Base-by-base conservation (phyloP, 2,329 filamentous ascomycete genomes). In the Juglanconis oblonga region DNA sequence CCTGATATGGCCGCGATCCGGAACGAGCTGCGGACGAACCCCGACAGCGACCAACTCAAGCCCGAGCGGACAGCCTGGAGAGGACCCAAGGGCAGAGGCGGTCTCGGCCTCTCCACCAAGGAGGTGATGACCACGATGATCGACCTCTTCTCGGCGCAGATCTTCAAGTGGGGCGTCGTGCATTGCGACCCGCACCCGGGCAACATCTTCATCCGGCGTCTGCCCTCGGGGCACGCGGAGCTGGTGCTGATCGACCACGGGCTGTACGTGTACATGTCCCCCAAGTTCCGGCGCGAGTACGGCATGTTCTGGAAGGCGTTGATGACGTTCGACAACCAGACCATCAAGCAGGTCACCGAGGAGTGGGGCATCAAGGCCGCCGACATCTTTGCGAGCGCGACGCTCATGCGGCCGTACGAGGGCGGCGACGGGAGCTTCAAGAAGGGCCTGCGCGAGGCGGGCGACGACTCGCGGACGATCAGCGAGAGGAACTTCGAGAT, bases 101-200 rank as follows among this genome's bases (percentile, higher is more conserved):
- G 95, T 0, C 84, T 98, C 0, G 95, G 95, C 0, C 79, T 99
- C 3, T 87, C 86, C 7, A 80, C 92, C 35, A 90, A 90, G 69
- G 89, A 94, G 61, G 92, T 97, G 61, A 98, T 98, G 95, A 90
- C 89, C 5, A 97, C 92, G 36, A 97, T 98, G 87, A 86, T 97
- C 53, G 94, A 97, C 72, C 83, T 98, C 38, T 99, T 98, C 79
- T 91, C 89, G n/a, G 93, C 92, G 2, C 94, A 98, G 71, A 98
- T 98, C 83, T 99, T 97, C 79, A 88, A 96, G 65, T 98, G 92
- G 91, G 95, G 95, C 11, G 84, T 91, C 48, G 91, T 98, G 0
- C 94, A 99, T 77, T 97, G 94, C 76, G 95, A 99, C 72, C 95
- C 95, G 9, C 95, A 99, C 71, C 95, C 95, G 1, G 94, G 94